Conservation (phyloP, 1,139 yeast species). For the Kodamaea ohmeri region DNA sequence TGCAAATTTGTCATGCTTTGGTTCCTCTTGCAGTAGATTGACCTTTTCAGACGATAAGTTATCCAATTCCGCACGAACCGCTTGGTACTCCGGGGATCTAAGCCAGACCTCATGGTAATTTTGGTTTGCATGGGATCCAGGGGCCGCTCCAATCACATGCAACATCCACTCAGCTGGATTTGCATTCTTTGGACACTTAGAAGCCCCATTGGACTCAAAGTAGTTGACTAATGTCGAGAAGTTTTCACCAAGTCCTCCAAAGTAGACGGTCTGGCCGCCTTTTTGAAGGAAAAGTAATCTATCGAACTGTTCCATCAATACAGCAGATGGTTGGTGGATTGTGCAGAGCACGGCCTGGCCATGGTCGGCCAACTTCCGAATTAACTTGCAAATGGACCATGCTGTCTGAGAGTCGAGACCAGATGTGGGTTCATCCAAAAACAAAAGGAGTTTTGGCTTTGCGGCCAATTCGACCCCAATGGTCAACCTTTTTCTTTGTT, state of each 20-base stretch:
- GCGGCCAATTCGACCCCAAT: slow-evolving; percentile 89
- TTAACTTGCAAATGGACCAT: slow-evolving; percentile 77
- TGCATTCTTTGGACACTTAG: slow-evolving; percentile 54
- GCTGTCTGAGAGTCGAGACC: slow-evolving; percentile 93
- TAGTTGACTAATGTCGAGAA: slow-evolving; percentile 60
- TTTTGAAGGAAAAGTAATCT: slow-evolving; percentile 65
- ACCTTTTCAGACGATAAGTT: slow-evolving; percentile 18
- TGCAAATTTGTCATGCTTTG: slow-evolving; percentile 40
- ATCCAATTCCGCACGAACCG: slow-evolving; percentile 40
- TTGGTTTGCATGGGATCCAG: slow-evolving; percentile 64
- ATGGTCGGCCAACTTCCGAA: slow-evolving; percentile 69
- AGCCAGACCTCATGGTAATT: slow-evolving; percentile 70
- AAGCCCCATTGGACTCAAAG: slow-evolving; percentile 70
- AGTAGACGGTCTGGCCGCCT: slow-evolving; percentile 79
- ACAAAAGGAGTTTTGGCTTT: slow-evolving; percentile 74
- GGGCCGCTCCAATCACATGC: slow-evolving; percentile 78
- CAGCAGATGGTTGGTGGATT: slow-evolving; percentile 81
- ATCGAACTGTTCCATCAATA: slow-evolving; percentile 73
- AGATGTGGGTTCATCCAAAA: slow-evolving; percentile 90
- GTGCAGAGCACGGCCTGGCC: slow-evolving; percentile 86
- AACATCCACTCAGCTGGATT: slow-evolving; percentile 87
- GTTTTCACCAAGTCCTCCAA: slow-evolving; percentile 72
- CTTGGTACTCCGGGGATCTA: slow-evolving; percentile 52
- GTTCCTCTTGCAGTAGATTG: neutral
- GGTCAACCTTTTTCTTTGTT: slow-evolving; percentile 80